phyloP scores from a whole-genome alignment of 441 rosid genomes.

The Erysimum pusillum region DNA sequence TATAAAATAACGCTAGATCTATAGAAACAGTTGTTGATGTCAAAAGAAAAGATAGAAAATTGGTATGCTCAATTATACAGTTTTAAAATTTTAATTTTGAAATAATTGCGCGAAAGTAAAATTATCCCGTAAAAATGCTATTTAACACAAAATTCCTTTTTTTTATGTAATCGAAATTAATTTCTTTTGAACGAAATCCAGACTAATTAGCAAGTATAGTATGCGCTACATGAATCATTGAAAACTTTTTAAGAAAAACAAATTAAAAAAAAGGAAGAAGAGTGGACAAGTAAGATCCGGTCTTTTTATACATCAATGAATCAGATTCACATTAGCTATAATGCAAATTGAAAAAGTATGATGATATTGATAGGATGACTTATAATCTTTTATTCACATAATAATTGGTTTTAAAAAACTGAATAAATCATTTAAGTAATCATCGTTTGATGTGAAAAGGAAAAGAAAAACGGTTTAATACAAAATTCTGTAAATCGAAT shows the following conservation, averaged over 20 bases:
- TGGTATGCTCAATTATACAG: not conserved
- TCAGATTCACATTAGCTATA: slow-evolving; percentile 40
- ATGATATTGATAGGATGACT: not conserved
- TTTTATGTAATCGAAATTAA: not conserved
- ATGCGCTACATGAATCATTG: not conserved
- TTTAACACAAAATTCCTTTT: not conserved
- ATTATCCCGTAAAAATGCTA: not conserved
- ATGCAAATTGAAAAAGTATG: not conserved
- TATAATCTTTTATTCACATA: not conserved
- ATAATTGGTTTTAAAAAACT: not conserved
- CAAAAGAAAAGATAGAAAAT: too few species aligned
- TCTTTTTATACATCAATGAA: slow-evolving; percentile 9
- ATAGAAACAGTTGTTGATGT: too few species aligned
- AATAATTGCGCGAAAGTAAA: not conserved
- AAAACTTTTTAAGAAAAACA: not conserved
- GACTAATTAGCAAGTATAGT: not conserved
- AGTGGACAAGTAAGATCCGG: slow-evolving; percentile 24
- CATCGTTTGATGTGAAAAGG: not conserved
- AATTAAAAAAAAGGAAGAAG: not conserved
- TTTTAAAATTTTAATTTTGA: too few species aligned
- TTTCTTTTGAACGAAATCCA: not conserved
- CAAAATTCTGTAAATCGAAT: not conserved
- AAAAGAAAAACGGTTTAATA: not conserved
- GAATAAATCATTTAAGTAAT: not conserved
- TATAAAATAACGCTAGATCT: not conserved